Percentiles rank a stretch among this genome's conserved stretches.
phyloP scores from a whole-genome alignment of 1,284 basidiomycete genomes.

The Kalmanozyma brasiliensis region DNA sequence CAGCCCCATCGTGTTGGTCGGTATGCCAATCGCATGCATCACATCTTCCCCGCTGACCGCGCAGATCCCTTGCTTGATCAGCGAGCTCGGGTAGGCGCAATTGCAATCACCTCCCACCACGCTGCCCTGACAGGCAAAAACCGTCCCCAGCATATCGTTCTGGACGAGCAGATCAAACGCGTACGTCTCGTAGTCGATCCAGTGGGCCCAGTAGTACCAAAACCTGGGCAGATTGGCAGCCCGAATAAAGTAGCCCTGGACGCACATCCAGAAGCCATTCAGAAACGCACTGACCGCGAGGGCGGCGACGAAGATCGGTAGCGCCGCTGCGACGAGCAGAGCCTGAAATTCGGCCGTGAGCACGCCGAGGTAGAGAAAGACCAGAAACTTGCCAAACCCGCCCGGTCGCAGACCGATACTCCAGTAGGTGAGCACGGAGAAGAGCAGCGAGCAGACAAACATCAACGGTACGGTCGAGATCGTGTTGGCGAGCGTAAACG shows the following conservation, averaged over 20 bases:
- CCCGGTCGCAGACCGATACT: conserved; percentile 72
- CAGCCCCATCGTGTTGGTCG: conserved; percentile 44
- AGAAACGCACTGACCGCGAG: conserved; percentile 74
- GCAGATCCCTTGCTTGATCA: conserved; percentile 25
- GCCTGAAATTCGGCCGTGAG: conserved; percentile 74
- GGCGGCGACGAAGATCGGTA: conserved; percentile 76
- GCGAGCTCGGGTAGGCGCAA: conserved; percentile 26
- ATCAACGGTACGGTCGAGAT: conserved; percentile 68
- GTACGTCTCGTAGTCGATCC: conserved; percentile 69
- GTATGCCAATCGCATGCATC: conserved; percentile 53
- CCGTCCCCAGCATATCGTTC: conserved; percentile 73
- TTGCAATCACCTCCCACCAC: conserved; percentile 53
- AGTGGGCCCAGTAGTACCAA: conserved; percentile 75
- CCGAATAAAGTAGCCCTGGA: conserved; percentile 69
- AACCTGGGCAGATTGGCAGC: conserved; percentile 72
- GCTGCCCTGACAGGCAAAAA: conserved; percentile 70
- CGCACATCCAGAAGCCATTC: conserved; percentile 76
- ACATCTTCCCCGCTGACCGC: conserved; percentile 36
- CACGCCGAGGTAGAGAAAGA: conserved; percentile 74
- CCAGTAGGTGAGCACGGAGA: conserved; percentile 67
- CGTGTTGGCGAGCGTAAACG: conserved; percentile 61
- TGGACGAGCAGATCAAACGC: conserved; percentile 70
- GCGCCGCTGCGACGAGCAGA: conserved; percentile 72
- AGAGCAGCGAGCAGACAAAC: conserved; percentile 63
- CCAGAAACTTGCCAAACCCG: conserved; percentile 73